Evolutionary conservation across 1,284 basidiomycete species (phyloP).

Genomic region (Meira nashicola): DNA sequence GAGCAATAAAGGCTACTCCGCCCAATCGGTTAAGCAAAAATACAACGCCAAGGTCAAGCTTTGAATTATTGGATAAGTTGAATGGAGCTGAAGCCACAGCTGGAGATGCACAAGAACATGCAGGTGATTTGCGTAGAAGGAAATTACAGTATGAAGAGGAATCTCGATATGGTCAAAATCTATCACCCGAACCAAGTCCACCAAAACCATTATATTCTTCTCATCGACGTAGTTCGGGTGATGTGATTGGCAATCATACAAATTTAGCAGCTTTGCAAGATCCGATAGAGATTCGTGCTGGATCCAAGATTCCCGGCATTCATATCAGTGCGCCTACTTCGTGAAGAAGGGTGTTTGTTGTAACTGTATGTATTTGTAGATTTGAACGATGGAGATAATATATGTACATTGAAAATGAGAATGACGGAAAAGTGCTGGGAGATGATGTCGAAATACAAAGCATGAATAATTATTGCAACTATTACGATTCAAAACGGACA

Average conservation of each 20-base stretch:
- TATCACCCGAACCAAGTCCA: background rate
- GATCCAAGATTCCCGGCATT: conserved; percentile 1
- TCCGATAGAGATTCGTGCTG: background rate
- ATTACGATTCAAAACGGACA: background rate
- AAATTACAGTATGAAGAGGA: background rate
- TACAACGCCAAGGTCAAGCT: background rate
- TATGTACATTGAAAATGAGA: background rate
- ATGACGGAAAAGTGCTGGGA: background rate
- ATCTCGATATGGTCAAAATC: background rate
- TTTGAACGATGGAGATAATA: background rate
- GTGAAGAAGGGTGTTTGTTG: background rate
- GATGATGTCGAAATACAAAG: too few species aligned
- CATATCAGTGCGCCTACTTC: conserved; percentile 1
- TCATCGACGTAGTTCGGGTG: background rate
- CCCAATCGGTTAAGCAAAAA: background rate
- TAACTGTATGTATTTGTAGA: background rate
- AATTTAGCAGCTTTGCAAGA: background rate
- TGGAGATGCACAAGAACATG: background rate
- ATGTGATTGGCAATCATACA: background rate
- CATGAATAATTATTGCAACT: too few species aligned
- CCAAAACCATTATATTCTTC: too few species aligned
- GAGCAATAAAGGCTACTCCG: background rate
- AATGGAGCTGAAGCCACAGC: background rate
- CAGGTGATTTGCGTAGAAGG: background rate
- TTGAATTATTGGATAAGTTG: background rate